Base-by-base conservation (phyloP, 805 yeast species). In the Wickerhamomyces chambardii region DNA sequence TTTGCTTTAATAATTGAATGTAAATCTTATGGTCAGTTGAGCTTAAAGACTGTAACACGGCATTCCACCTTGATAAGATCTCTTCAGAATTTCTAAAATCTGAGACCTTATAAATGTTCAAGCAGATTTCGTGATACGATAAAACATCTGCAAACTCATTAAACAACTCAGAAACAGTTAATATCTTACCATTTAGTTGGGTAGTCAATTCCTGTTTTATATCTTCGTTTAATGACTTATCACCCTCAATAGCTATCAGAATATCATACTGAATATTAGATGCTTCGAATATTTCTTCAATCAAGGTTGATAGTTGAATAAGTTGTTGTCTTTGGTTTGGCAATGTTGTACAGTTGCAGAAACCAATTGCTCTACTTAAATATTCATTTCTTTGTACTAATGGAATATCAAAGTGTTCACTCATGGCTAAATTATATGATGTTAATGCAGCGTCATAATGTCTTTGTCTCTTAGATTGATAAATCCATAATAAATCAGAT, bases 351-450 rank as follows among this genome's bases (percentile, higher is more conserved):
- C 95, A 82, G 51, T 85, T 84, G 56, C 95, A 83, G 63, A 85
- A 87, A 3, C 95, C 95, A 56, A 82, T 83, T 1, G 97, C 97
- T 45, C 97, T 72, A 2, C 97, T 84, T 36, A 92, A 64, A 53
- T 73, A 86, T 57, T 89, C 96, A 30, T 90, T 80, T 53, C 98
- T 73, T 48, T 81, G 79, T 28, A 72, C 68, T 38, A 90, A 67
- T 27, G 70, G 61, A 33, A 90, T 64, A 10, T 71, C 70, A 55
- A 86, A 85, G 6, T 24, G 9, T 35, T 76, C 79, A 15, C 94
- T 81, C 16, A 77, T 62, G 0, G 96, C 81, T 37, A 92, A 62
- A 6, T 75, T 70, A 48, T 81, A 82, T 33, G 86, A 63, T 17
- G 84, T 82, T 44, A 73, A 73, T 0, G 97, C 95, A n/a, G 97